A percentile compares a stretch with the other conserved stretches of the same genome.
Conservation (phyloP, 2,329 filamentous ascomycete genomes). For the Emmonsiellopsis sp. region DNA sequence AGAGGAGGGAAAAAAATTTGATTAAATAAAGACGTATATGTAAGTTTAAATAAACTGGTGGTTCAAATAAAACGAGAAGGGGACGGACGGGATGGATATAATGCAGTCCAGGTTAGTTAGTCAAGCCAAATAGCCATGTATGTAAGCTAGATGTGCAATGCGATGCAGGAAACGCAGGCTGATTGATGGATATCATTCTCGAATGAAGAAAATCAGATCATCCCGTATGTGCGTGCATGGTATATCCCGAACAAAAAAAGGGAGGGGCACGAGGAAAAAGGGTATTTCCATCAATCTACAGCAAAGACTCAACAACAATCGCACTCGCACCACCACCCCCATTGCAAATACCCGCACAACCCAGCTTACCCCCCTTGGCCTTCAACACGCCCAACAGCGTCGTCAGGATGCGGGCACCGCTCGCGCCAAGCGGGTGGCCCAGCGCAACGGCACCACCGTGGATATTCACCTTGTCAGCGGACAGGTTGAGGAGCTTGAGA, state of each 20-base stretch:
- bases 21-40: too few relatives aligned
- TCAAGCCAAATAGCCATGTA: too few relatives aligned
- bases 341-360: conserved; percentile 93
- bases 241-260: not conserved
- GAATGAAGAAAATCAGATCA: not conserved
- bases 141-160: too few relatives aligned
- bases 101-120: too few relatives aligned
- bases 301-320: conserved; percentile 67
- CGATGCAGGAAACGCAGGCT: too few relatives aligned
- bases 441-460: conserved; percentile 93
- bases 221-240: not conserved
- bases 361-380: conserved; percentile 89
- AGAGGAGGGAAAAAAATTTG: too few relatives aligned
- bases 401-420: conserved; percentile 84
- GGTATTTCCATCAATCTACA: conserved; percentile 19
- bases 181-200: not conserved
- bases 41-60: too few relatives aligned
- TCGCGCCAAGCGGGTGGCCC: conserved; percentile 88
- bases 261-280: not conserved
- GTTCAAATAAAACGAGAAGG: too few relatives aligned
- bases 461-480: conserved; percentile 83
- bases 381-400: conserved; percentile 82
- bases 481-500: conserved; percentile 77
- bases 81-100: too few relatives aligned
- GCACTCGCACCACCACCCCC: conserved; percentile 93